Evolutionary conservation across 495 filamentous ascomycete species (phyloP).

Genomic region (Hyphodiscus hymeniophilus): DNA sequence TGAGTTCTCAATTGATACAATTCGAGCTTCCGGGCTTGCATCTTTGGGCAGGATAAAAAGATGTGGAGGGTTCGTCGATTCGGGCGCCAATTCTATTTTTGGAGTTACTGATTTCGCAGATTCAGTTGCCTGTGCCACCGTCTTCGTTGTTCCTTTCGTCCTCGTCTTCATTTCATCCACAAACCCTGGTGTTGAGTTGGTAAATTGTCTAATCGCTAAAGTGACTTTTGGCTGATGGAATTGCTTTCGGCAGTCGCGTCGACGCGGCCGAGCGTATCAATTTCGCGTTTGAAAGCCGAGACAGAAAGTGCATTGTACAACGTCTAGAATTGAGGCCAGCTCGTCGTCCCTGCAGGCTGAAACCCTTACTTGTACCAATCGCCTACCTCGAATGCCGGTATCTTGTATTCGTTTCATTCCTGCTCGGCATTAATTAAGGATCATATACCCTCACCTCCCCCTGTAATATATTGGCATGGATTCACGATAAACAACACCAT

Average conservation of each 20-base stretch:
- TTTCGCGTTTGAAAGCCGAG: background rate
- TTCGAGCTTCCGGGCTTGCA: constrained; percentile 51
- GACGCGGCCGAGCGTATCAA: background rate
- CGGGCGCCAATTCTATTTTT: constrained; percentile 21
- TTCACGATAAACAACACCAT: constrained; percentile 8
- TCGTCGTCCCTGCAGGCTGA: background rate
- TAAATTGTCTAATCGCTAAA: background rate
- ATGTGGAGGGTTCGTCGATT: constrained; percentile 43
- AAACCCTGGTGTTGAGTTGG: background rate
- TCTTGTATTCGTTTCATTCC: background rate
- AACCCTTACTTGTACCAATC: background rate
- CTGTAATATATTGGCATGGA: constrained; percentile 13
- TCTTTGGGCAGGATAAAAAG: constrained; percentile 75
- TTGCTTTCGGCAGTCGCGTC: no score
- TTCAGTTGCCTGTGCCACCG: constrained; percentile 5
- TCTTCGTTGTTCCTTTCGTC: constrained; percentile 20
- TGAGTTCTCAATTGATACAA: constrained; percentile 76
- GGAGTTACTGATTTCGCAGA: constrained; percentile 2
- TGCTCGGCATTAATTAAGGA: background rate
- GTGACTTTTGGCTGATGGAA: no score
- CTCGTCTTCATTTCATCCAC: constrained; percentile 18
- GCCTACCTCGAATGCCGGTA: background rate
- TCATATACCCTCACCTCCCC: constrained; percentile 10
- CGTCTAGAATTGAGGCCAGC: background rate
- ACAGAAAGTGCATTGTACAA: background rate